Evolutionary conservation across 345 rosid genomes (phyloP).

Genomic region (Arabis alpina): DNA sequence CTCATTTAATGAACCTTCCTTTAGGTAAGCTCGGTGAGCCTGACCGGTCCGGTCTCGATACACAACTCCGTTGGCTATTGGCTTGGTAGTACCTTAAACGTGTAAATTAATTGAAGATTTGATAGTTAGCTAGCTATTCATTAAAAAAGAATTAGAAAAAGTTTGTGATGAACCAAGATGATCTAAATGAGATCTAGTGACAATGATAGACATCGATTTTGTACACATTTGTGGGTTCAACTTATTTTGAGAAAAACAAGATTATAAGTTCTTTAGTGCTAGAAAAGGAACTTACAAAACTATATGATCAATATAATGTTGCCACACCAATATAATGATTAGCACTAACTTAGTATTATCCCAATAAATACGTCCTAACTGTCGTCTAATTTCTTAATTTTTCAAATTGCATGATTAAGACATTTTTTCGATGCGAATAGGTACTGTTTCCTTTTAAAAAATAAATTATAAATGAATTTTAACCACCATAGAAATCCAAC

Average conservation of each 20-base stretch:
- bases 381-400: too few relatives aligned
- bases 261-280: too few relatives aligned
- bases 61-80: constrained; percentile 61
- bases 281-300: too few relatives aligned
- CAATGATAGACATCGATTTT: neutral
- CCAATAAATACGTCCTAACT: too few relatives aligned
- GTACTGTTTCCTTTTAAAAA: neutral
- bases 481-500: neutral
- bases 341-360: too few relatives aligned
- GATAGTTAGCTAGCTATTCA: constrained; percentile 6
- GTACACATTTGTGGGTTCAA: neutral
- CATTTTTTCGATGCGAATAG: too few relatives aligned
- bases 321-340: too few relatives aligned
- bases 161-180: neutral
- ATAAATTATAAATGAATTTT: neutral
- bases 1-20: constrained; percentile 50
- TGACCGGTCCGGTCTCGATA: constrained; percentile 52
- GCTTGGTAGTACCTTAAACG: constrained; percentile 41
- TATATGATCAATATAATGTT: too few relatives aligned
- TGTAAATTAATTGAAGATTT: constrained; percentile 7
- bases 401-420: too few relatives aligned
- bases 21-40: constrained; percentile 53
- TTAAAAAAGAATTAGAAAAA: neutral
- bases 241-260: too few relatives aligned
- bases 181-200: constrained; percentile 6